A percentile compares a stretch with the other conserved stretches of the same genome.
Conservation (phyloP, 805 yeast genomes). For the Teunomyces cretensis region DNA sequence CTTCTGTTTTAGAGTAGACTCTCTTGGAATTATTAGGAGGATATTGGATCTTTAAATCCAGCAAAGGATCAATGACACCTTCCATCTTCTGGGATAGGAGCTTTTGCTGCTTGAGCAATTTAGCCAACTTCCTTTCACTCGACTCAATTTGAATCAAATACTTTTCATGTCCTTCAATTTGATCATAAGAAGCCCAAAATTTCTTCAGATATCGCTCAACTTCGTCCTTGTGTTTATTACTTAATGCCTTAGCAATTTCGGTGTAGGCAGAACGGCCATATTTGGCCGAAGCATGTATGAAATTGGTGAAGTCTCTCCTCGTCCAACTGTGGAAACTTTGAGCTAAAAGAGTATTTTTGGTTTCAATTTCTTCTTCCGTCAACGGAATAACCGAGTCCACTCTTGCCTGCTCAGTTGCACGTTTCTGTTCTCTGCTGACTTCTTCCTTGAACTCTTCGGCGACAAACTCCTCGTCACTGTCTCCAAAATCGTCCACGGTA, state of each 20-base stretch:
- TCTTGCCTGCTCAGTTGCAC: slow-evolving; percentile 49
- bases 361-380: slow-evolving; percentile 58
- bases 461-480: slow-evolving; percentile 47
- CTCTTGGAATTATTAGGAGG: slow-evolving; percentile 85
- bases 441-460: slow-evolving; percentile 48
- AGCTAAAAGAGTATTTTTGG: slow-evolving; percentile 52
- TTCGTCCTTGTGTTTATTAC: slow-evolving; percentile 58
- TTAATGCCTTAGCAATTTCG: slow-evolving; percentile 54
- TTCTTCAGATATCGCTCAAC: slow-evolving; percentile 56
- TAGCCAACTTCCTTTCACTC: slow-evolving; percentile 67
- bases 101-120: slow-evolving; percentile 52
- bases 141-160: slow-evolving; percentile 69
- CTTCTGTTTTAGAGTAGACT: slow-evolving; percentile 68
- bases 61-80: slow-evolving; percentile 57
- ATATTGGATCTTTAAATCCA: slow-evolving; percentile 62
- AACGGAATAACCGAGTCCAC: slow-evolving; percentile 58
- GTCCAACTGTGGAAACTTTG: slow-evolving; percentile 70
- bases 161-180: slow-evolving; percentile 70
- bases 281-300: slow-evolving; percentile 66
- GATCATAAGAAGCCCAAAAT: slow-evolving; percentile 62
- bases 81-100: slow-evolving; percentile 54
- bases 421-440: slow-evolving; percentile 33
- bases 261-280: slow-evolving; percentile 56
- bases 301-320: slow-evolving; percentile 71
- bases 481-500: slow-evolving; percentile 60